These are phyloP conservation scores for Microascus cirrosus DNA, from an alignment of 2,329 filamentous ascomycete genomes.

Conservation along the genomic window DNA sequence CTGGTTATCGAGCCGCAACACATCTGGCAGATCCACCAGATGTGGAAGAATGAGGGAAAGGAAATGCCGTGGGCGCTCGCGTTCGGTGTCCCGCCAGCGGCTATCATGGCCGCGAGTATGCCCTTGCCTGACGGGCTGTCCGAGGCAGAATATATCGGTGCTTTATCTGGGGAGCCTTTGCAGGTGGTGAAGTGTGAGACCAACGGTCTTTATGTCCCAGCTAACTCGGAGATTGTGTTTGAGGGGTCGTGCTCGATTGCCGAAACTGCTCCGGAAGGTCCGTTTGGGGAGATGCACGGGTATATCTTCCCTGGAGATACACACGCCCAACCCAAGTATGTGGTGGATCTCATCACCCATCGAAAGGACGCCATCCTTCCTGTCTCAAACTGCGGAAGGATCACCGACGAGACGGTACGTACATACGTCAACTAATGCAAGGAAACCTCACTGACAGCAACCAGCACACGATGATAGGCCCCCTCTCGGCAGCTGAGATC, in stretches of 20 bases:
- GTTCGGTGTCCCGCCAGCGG: slow-evolving; percentile 36
- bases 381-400: slow-evolving; percentile 29
- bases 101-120: slow-evolving; percentile 35
- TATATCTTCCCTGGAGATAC: background rate
- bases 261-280: slow-evolving; percentile 30
- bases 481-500: slow-evolving; percentile 31
- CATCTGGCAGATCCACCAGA: slow-evolving; percentile 30
- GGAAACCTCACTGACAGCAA: background rate
- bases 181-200: slow-evolving; percentile 41
- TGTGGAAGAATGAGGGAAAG: slow-evolving; percentile 31
- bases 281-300: slow-evolving; percentile 28
- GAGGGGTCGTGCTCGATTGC: slow-evolving; percentile 34
- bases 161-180: slow-evolving; percentile 28
- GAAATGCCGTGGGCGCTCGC: slow-evolving; percentile 34
- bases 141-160: slow-evolving; percentile 36
- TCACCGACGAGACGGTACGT: slow-evolving; percentile 29
- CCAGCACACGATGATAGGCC: slow-evolving; percentile 23
- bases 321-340: slow-evolving; percentile 22
- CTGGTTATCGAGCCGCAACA: slow-evolving; percentile 33
- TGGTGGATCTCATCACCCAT: slow-evolving; percentile 33
- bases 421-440: background rate
- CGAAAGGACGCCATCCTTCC: slow-evolving; percentile 34
- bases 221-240: slow-evolving; percentile 37
- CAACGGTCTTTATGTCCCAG: slow-evolving; percentile 34
- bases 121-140: slow-evolving; percentile 35